Evolutionary conservation across 495 filamentous ascomycete species (phyloP), one percentile per base, ranked within the genome.

Genomic region (Podospora anserina): DNA sequence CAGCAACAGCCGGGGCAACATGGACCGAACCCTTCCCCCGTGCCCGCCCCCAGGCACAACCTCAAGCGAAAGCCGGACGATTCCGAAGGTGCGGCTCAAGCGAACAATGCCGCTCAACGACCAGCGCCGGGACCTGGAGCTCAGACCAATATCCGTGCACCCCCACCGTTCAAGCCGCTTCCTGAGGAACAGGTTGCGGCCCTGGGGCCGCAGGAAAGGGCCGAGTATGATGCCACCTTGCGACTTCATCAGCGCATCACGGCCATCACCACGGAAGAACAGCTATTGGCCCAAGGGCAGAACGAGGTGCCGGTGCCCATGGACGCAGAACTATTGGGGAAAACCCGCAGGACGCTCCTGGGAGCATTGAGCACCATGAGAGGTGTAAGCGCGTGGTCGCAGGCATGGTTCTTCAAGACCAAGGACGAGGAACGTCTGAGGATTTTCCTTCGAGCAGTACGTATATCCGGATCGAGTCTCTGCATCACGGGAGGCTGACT

Each of bases 51-150:
- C n/a, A 80, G 76, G 49, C 75, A 63, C 49, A 75, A 63, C 28
- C 72, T 80, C 49, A 92, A 91, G 77, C 85, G 89, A 64, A 85
- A 79, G 66, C 83, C 82, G 55, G 91, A 93, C 66, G 90, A 93
- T 73, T 76, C 82, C 18, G 90, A 91, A 68, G 78, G 82, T 27
- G 82, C 81, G 28, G 83, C 83, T 64, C 81, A 86, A 54, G 68
- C 76, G 20, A 70, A 73, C 68, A 74, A 71, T 64, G 71, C 82
- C 49, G 70, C 80, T 66, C 74, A 83, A 67, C 69, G 73, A 27
- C 53, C 72, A 58, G 20, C 63, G 4, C 66, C 75, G 18, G 26
- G 66, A 67, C 27, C 34, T 63, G 26, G 44, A 34, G 5, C 18
- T 11, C 39, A 49, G 15, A 3, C 39, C 39, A 49, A 49, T 11